These are phyloP conservation scores for Phylloporus arenicola DNA, from an alignment of 768 basidiomycete genomes.

Conservation along the genomic window DNA sequence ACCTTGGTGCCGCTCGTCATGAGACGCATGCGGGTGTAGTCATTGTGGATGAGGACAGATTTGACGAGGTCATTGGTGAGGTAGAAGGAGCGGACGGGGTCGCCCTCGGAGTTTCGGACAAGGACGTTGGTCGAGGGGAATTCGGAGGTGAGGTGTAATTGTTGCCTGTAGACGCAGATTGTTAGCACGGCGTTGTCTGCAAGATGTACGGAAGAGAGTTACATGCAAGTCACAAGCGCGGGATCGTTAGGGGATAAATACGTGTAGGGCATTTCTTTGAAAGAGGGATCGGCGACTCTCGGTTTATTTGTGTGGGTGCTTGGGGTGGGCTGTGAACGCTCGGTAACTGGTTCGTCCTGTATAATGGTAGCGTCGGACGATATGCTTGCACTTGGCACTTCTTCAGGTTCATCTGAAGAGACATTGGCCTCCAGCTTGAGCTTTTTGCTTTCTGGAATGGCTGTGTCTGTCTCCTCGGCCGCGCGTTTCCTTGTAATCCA, in stretches of 20 bases:
- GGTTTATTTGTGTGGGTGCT: constrained; percentile 1
- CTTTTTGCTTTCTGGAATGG: constrained; percentile 47
- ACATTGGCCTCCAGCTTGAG: constrained; percentile 35
- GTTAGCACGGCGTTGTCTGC: background rate
- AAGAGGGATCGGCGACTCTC: constrained; percentile 35
- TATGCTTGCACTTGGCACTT: constrained; percentile 2
- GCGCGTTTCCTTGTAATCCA: constrained; percentile 38
- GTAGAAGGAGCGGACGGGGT: constrained; percentile 76
- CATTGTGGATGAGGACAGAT: constrained; percentile 72
- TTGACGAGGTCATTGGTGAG: constrained; percentile 83
- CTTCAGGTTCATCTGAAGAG: constrained; percentile 2
- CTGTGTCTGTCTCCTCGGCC: constrained; percentile 37
- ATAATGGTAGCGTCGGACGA: constrained; percentile 2
- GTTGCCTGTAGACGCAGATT: constrained; percentile 43
- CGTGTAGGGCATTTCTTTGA: constrained; percentile 90
- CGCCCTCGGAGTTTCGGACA: constrained; percentile 77
- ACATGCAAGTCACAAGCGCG: constrained; percentile 70
- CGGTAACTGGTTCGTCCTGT: constrained; percentile 1
- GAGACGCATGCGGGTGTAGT: constrained; percentile 78
- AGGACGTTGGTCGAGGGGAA: constrained; percentile 80
- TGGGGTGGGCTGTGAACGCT: background rate
- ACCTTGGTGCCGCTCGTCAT: constrained; percentile 93
- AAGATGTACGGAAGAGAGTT: constrained; percentile 25
- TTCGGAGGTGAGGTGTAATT: constrained; percentile 57
- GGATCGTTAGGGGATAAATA: constrained; percentile 70